Percentiles rank a stretch among this genome's conserved stretches.
These are phyloP conservation scores for Penicillium herquei DNA, from an alignment of 495 filamentous ascomycete species.

Conservation along the genomic window DNA sequence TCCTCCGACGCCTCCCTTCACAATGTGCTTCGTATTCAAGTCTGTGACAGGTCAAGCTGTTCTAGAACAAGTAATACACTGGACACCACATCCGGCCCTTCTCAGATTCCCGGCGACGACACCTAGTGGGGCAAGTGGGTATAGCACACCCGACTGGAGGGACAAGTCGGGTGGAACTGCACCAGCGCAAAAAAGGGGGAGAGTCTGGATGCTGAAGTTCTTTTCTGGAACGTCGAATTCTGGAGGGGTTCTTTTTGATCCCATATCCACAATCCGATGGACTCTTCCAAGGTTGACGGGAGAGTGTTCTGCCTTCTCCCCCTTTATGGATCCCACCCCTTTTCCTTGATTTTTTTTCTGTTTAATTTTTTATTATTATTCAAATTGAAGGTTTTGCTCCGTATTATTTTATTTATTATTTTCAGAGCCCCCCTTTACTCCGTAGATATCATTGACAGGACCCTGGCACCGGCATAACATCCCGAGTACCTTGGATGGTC, in stretches of 20 bases:
- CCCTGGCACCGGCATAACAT: background rate
- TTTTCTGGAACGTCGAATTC: constrained; percentile 17
- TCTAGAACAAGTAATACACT: background rate
- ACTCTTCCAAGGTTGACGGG: constrained; percentile 3
- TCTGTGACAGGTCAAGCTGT: background rate
- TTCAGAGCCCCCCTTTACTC: background rate
- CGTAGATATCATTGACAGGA: background rate
- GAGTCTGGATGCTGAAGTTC: constrained; percentile 4
- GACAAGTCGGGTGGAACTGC: constrained; percentile 9
- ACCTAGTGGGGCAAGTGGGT: constrained; percentile 4
- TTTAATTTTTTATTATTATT: background rate
- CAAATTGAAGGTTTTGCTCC: background rate
- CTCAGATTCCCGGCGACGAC: background rate
- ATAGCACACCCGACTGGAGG: constrained; percentile 1
- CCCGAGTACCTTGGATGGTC: background rate
- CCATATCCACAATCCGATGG: no score
- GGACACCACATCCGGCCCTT: background rate
- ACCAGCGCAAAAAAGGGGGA: constrained; percentile 2
- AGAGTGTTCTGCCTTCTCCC: constrained; percentile 14
- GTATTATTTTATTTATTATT: no score
- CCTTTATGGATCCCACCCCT: background rate
- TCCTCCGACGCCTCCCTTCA: no score
- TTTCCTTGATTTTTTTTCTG: background rate
- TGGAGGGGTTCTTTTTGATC: background rate
- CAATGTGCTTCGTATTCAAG: no score